Evolutionary conservation across 1,284 basidiomycete genomes (phyloP).

Genomic region (Cryptococcus hybrid): DNA sequence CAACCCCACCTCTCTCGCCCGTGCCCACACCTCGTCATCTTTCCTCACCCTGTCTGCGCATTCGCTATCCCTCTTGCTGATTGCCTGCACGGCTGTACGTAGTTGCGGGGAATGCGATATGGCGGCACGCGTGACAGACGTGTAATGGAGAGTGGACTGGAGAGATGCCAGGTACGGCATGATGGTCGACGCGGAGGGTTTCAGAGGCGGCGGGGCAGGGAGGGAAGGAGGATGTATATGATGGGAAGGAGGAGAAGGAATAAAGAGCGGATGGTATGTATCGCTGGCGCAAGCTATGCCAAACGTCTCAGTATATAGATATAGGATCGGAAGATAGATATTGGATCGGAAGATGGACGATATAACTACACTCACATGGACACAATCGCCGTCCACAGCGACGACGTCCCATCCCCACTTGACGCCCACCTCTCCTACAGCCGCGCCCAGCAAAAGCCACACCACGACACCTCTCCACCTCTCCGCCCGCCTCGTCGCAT

Average conservation of each 20-base stretch:
- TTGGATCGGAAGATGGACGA: background rate
- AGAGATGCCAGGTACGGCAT: constrained; percentile 5
- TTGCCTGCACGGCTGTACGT: background rate
- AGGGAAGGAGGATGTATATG: constrained; percentile 29
- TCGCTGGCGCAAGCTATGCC: constrained; percentile 25
- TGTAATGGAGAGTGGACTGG: constrained; percentile 20
- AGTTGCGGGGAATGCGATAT: constrained; percentile 11
- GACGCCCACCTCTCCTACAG: constrained; percentile 6
- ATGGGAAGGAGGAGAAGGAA: constrained; percentile 24
- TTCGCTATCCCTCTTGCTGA: constrained; percentile 2
- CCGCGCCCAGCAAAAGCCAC: constrained; percentile 17
- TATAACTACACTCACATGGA: constrained; percentile 28
- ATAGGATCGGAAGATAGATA: background rate
- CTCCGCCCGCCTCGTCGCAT: constrained; percentile 11
- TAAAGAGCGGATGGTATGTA: constrained; percentile 24
- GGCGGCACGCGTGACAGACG: constrained; percentile 15
- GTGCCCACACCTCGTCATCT: constrained; percentile 12
- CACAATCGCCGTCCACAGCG: constrained; percentile 23
- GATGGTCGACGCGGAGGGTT: constrained; percentile 2
- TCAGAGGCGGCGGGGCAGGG: constrained; percentile 1
- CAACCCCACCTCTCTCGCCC: constrained; percentile 5
- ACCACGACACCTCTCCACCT: constrained; percentile 20
- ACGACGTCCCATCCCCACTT: constrained; percentile 23
- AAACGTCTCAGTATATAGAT: background rate
- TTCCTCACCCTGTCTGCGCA: background rate